These are phyloP conservation scores for Paraleonurus japonicus DNA, from an alignment of 257 asterid genomes.

Conservation along the genomic window DNA sequence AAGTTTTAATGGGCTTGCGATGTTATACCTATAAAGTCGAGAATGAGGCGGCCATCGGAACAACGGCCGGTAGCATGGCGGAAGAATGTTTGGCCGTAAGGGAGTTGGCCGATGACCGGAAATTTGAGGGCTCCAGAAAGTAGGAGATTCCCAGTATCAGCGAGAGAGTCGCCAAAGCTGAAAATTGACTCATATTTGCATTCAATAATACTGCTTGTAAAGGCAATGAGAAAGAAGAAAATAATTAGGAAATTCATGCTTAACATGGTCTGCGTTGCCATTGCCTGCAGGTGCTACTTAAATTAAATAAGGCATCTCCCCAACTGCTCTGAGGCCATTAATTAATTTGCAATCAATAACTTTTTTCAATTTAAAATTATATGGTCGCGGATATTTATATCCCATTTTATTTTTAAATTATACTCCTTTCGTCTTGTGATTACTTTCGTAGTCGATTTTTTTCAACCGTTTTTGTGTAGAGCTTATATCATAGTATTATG, in stretches of 20 bases:
- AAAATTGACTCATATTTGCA: conserved; percentile 56
- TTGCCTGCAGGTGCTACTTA: not conserved
- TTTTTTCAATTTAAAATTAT: too few relatives aligned
- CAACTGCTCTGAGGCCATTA: conserved; percentile 21
- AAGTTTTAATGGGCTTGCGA: too few relatives aligned
- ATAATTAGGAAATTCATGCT: conserved; percentile 30
- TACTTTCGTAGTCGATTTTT: too few relatives aligned
- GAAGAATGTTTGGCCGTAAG: conserved; percentile 70
- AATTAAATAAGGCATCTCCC: conserved; percentile 23
- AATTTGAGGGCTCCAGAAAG: conserved; percentile 57
- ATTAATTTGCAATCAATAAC: too few relatives aligned
- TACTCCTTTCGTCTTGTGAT: too few relatives aligned
- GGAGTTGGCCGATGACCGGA: conserved; percentile 64
- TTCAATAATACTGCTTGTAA: conserved; percentile 24
- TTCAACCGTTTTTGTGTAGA: too few relatives aligned
- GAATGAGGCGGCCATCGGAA: conserved; percentile 56
- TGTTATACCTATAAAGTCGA: conserved; percentile 62
- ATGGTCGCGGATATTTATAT: too few relatives aligned
- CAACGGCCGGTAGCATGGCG: conserved; percentile 62
- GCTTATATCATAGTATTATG: too few relatives aligned
- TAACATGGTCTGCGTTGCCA: not conserved
- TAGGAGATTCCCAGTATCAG: conserved; percentile 79
- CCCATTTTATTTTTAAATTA: too few relatives aligned
- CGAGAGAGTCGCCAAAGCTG: conserved; percentile 82
- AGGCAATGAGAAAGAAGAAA: conserved; percentile 23